phyloP scores from a whole-genome alignment of 306 rosid species.

The Fragaria nilgerrensis region DNA sequence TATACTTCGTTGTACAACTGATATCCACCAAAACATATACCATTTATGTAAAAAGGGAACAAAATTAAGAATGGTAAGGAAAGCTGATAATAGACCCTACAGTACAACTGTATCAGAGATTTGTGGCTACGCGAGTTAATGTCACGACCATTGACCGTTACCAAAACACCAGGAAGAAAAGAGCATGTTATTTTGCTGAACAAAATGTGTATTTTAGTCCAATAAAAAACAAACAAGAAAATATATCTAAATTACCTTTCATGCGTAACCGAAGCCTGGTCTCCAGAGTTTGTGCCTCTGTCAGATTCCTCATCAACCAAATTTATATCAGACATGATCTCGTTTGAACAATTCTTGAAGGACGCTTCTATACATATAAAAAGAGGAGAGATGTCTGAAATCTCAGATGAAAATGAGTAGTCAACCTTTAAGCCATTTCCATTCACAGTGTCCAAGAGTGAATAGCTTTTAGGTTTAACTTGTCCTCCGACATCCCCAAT shows the following conservation, averaged over 20 bases:
- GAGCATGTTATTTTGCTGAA: neutral
- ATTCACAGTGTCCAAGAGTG: conserved; percentile 71
- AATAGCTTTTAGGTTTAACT: conserved; percentile 63
- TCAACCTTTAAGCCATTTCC: conserved; percentile 90
- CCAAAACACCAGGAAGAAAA: neutral
- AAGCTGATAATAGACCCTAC: neutral
- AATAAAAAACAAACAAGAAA: conserved; percentile 12
- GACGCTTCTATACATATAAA: conserved; percentile 70
- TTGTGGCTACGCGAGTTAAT: neutral
- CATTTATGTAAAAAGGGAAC: neutral
- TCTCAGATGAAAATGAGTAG: conserved; percentile 77
- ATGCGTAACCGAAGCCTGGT: conserved; percentile 33
- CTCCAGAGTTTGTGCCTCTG: conserved; percentile 48
- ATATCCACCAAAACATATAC: neutral
- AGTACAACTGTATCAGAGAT: neutral
- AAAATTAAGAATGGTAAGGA: neutral
- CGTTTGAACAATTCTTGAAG: conserved; percentile 75
- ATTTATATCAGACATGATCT: conserved; percentile 59
- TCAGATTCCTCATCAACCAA: conserved; percentile 60
- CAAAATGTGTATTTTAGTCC: neutral
- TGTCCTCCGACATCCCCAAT: conserved; percentile 63
- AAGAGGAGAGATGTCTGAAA: conserved; percentile 64
- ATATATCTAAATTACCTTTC: conserved; percentile 55
- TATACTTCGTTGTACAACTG: neutral
- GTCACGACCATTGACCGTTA: neutral